Base-by-base conservation (phyloP, 2,329 filamentous ascomycete species). In the Verticillium zaregamsianum region DNA sequence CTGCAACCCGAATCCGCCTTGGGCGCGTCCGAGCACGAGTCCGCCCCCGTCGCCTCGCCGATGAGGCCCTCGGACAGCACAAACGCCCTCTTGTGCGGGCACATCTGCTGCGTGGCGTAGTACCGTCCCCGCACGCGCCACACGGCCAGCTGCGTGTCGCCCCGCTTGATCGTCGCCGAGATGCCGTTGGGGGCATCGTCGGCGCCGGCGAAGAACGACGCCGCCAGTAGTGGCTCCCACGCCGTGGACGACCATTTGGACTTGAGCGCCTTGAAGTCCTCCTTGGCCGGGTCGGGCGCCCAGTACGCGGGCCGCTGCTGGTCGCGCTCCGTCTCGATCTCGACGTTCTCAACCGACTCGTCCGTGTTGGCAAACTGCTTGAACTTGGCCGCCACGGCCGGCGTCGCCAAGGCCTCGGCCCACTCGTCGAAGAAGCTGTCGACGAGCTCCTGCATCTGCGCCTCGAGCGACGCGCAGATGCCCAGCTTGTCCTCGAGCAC, bases 81-180 rank as follows among this genome's bases (percentile, higher is more conserved):
- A 70, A 97, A 97, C 1, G 92, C 89, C 12, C 92, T 89, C 77
- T 94, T 95, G 78, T 96, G 92, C 11, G 93, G 93, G 73, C 93
- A 97, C 93, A 97, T 97, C 72, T 97, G 92, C 77, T 97, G 93
- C 15, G 90, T 90, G 62, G 91, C 90, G 74, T 94, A 94, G 80
- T 89, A 96, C 60, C 84, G 85, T 23, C 92, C 92, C 60, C 86
- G 85, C 64, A 96, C 84, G 69, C 92, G 90, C 86, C 93, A 97
- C 59, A 97, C 80, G 8, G 93, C 92, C 2, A 97, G 83, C 74
- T 97, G 93, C 0, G 92, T 96, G 73, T 96, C 92, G 54, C 93
- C 91, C 54, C 91, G 86, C 80, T 96, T 95, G 75, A 97, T 80
- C 35, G 88, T 89, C 5, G 91, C 88, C 11, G 87, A 90, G 62